Base-by-base conservation (phyloP, 1,284 basidiomycete genomes). In the Leccinum holopus region DNA sequence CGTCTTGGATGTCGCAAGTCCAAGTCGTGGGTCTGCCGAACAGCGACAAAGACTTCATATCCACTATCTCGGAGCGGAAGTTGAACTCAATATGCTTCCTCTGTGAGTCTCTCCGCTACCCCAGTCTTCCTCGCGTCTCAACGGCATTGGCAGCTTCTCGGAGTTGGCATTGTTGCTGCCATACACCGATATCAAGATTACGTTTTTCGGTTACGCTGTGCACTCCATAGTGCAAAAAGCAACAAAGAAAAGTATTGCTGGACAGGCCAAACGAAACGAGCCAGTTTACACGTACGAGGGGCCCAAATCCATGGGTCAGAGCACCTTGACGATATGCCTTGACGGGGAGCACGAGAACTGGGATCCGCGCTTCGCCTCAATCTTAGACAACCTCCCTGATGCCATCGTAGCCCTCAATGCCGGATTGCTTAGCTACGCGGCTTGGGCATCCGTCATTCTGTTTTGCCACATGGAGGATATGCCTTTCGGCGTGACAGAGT, bases 11-110 rank as follows among this genome's bases (percentile, higher is more conserved):
- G 65, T 80, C 35, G 67, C 75, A 16, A 67, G 65, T 59, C 72
- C 77, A 10, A 68, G 58, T 44, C 60, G 64, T 10, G 76, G 69
- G 18, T 67, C 63, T 37, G 33, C 64, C 0, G 61, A 62, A 9
- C 47, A 63, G 32, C 72, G 77, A 52, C 68, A 75, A 25, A 61
- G 65, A 16, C 68, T 80, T 28, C 54, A 66, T 47, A 35, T 80
- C 5, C 78, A 81, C 55, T 72, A 77, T 35, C 65, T 80, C 7
- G 79, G 78, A 11, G 69, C 73, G 6, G 79, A 79, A 65, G 72
- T 74, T n/a, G 79, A 81, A 61, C 72, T 80, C 47, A 81, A 81
- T 59, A 80, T 76, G 68, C 66, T 81, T 25, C 80, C 80, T 32
- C 54, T 79, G 80, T 80, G 58, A 47, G 80, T 74, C 14, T 32